Percentiles rank a stretch among this genome's conserved stretches.
Evolutionary conservation across 163 green algal genomes (phyloP).

Genomic region (Chlorella variabilis): DNA sequence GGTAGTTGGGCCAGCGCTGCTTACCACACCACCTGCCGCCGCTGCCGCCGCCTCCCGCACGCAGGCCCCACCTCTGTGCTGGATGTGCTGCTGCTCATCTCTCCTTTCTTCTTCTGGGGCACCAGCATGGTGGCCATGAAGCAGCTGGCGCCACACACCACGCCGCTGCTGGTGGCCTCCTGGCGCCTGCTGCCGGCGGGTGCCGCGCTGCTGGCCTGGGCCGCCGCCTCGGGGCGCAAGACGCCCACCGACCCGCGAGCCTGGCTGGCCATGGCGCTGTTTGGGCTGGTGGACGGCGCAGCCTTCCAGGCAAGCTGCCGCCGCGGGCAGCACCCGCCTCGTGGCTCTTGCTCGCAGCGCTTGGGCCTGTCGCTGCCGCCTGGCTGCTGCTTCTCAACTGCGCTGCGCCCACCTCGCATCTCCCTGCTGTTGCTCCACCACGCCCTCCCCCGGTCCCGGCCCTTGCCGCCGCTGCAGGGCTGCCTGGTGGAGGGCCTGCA

Average conservation of each 20-base stretch:
- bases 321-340: no score
- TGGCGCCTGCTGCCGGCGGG: constrained; percentile 92
- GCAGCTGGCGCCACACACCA: constrained; percentile 78
- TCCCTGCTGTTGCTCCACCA: neutral
- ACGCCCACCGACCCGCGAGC: constrained; percentile 70
- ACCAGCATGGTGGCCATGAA: constrained; percentile 88
- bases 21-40: no score
- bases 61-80: constrained; percentile 18
- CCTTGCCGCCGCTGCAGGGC: constrained; percentile 66
- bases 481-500: constrained; percentile 94
- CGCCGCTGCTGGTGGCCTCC: constrained; percentile 86
- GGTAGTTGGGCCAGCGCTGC: no score
- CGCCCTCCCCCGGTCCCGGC: neutral
- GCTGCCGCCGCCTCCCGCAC: no score
- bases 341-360: no score
- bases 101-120: constrained; percentile 98
- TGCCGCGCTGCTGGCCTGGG: constrained; percentile 85
- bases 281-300: constrained; percentile 92
- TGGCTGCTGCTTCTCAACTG: neutral
- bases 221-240: constrained; percentile 61
- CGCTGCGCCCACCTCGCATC: neutral
- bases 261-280: constrained; percentile 87
- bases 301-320: constrained; percentile 81
- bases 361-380: no score
- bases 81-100: constrained; percentile 78